Evolutionary conservation across 2,329 filamentous ascomycete genomes (phyloP), one percentile per base, ranked within the genome.

Genomic region (Ascochyta koolunga): DNA sequence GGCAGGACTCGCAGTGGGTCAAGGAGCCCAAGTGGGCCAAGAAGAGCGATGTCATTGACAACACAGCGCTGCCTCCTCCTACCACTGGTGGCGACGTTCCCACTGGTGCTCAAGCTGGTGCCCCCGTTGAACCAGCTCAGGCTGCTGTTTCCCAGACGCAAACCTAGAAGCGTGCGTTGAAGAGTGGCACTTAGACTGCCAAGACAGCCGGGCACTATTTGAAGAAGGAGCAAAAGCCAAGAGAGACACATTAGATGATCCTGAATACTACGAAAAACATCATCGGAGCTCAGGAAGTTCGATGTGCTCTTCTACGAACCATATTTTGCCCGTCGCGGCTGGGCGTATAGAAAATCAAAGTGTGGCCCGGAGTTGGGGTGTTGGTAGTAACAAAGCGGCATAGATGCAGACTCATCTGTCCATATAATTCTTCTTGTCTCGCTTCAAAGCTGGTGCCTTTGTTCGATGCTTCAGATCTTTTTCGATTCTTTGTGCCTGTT

Each of bases 1-100:
- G 95, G 95, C 83, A 84, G 65, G 90, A 93, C 58, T 67, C 83
- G 24, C 74, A 89, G 77, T 93, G 83, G 81, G 79, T 83, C 48
- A 85, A 80, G 70, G 82, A 88, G 36, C 75, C 79, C 41, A 78
- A 77, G 65, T 80, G 79, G 78, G 75, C 75, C 31, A 78, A 78
- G 70, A 69, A 75, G 63, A 64, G 63, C 44, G 59, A 59, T 49
- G 64, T 62, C 6, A 73, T 72, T 50, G 65, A 72, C 44, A 72
- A 75, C 61, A 62, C 68, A 16, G 63, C 64, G n/a, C 48, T 67
- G 33, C 66, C 69, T 48, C 60, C 61, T 18, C 66, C 68, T 7
- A 64, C 66, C 38, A 62, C 59, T 3, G 58, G 48, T 29, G 61
- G 36, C 15, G 53, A 47, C 18, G 50, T 56, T 25, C 54, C 54